Evolutionary conservation across 192 early-diverging fungal species (phyloP), one percentile per base, ranked within the genome.

Genomic region (Coemansia biformis): DNA sequence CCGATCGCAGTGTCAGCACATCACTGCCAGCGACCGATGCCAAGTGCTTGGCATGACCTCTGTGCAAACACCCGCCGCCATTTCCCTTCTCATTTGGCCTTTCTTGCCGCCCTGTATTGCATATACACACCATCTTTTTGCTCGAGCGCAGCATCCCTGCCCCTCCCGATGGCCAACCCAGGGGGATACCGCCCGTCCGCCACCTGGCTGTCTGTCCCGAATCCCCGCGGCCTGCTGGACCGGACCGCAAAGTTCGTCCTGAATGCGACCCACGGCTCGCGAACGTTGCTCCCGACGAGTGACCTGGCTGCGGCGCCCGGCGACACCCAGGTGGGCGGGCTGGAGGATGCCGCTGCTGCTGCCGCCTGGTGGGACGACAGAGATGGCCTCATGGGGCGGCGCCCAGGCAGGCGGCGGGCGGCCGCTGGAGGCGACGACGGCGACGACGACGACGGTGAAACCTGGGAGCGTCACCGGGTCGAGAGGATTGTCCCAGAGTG

Each of bases 191-290:
- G 24, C 24, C 2, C 24, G 24, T 6, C 24, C 3, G 6, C 24
- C 3, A 19, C 29, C 19, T 67, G 64, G 64, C 51, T 67, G 18
- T 43, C 46, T 3, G 26, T 58, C 22, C 48, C 64, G 3, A 55
- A 51, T 13, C 61, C 68, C 3, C 57, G 51, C 17, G 43, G 53
- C 9, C 31, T 72, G 31, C 35, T 72, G 42, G 61, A 63, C 52
- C 47, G 48, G 9, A 72, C 68, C 9, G 60, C 68, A 13, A 65
- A 64, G 48, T 65, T 72, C 32, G 60, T 72, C 12, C 54, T 72
- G 14, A 72, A 56, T 48, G 68, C 68, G 38, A 57, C 68, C 15
- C 68, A 72, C 19, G 68, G 68, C 18, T 64, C 57, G 3, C 53
- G 68, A 16, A 60, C 68, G 29, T 53, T 72, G 24, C 55, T 72